phyloP scores from a whole-genome alignment of 805 yeast genomes.

The Kodamaea kaohsiungensis region DNA sequence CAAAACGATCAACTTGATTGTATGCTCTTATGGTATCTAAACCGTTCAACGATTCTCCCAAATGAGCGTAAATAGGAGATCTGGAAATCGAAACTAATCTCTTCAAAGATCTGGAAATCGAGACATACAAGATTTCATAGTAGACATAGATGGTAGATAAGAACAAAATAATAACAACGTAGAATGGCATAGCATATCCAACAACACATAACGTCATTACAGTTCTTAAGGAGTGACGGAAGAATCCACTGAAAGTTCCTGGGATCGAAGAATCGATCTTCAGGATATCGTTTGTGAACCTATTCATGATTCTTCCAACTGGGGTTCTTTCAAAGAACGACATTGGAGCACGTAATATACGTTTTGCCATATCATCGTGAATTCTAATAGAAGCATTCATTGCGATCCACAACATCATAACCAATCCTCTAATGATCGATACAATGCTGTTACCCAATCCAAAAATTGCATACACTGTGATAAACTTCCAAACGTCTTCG shows the following conservation, averaged over 20 bases:
- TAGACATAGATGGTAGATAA: slow-evolving; percentile 24
- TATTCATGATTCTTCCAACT: slow-evolving; percentile 29
- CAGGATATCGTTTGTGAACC: slow-evolving; percentile 29
- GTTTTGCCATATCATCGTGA: slow-evolving; percentile 27
- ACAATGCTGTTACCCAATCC: slow-evolving; percentile 15
- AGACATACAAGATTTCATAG: slow-evolving; percentile 25
- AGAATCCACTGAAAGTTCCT: slow-evolving; percentile 20
- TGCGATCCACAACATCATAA: slow-evolving; percentile 22
- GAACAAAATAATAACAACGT: slow-evolving; percentile 20
- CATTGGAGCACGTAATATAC: slow-evolving; percentile 31
- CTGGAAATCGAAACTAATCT: slow-evolving; percentile 26
- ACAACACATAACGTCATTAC: slow-evolving; percentile 24
- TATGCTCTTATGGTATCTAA: slow-evolving; percentile 30
- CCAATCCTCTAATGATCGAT: slow-evolving; percentile 21
- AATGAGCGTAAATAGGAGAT: slow-evolving; percentile 29
- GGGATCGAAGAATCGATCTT: slow-evolving; percentile 25
- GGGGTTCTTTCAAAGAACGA: slow-evolving; percentile 32
- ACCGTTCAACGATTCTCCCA: slow-evolving; percentile 31
- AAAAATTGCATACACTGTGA: slow-evolving; percentile 19
- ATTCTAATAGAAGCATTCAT: slow-evolving; percentile 23
- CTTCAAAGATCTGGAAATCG: slow-evolving; percentile 29
- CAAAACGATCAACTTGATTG: slow-evolving; percentile 23
- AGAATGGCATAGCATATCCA: slow-evolving; percentile 26
- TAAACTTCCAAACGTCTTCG: slow-evolving; percentile 18
- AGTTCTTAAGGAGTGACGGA: slow-evolving; percentile 18